phyloP scores from a whole-genome alignment of 2,329 filamentous ascomycete species.

The Epichloe glyceriae region DNA sequence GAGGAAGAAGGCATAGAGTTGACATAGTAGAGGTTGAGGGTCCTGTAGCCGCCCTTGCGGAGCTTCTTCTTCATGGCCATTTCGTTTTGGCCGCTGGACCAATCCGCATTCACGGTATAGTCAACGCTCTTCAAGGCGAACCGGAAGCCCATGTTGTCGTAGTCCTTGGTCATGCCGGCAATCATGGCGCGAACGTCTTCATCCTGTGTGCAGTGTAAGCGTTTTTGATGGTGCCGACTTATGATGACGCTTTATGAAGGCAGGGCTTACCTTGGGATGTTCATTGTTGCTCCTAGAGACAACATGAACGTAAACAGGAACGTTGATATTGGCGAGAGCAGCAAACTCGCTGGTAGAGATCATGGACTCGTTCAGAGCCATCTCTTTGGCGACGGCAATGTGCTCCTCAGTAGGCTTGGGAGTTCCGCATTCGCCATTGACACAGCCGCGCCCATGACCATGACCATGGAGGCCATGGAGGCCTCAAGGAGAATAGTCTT shows the following conservation, averaged over 20 bases:
- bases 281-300: neutral
- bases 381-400: neutral
- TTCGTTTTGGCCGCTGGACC: neutral
- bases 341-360: neutral
- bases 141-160: neutral
- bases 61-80: slow-evolving; percentile 10
- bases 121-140: neutral
- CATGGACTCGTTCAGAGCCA: neutral
- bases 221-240: neutral
- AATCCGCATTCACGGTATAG: neutral
- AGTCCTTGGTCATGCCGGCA: neutral
- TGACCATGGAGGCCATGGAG: neutral
- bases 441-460: neutral
- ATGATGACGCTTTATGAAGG: neutral
- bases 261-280: neutral
- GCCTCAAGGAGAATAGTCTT: neutral
- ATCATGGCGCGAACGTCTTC: neutral
- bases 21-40: slow-evolving; percentile 31
- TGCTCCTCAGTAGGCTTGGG: slow-evolving; percentile 1
- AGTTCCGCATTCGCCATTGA: neutral
- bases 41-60: slow-evolving; percentile 22
- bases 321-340: neutral
- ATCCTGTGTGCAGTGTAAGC: neutral
- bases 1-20: slow-evolving; percentile 9
- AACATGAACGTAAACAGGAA: slow-evolving; percentile 2